These are phyloP conservation scores for Nakaseomyces kungkrabaensis DNA, from an alignment of 1,139 yeast genomes.

Conservation along the genomic window DNA sequence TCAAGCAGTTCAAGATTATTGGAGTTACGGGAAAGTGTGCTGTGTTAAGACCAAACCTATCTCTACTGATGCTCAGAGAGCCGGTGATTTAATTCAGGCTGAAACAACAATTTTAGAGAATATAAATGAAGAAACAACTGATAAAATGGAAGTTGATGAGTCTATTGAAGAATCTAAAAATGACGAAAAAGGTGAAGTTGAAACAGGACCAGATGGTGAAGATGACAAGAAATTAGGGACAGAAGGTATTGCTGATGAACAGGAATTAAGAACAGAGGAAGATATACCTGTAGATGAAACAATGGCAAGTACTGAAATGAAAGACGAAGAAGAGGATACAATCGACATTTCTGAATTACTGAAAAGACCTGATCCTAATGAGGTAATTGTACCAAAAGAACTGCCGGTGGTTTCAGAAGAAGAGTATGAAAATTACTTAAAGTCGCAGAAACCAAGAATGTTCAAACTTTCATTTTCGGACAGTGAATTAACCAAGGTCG, in stretches of 20 bases:
- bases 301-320: background rate
- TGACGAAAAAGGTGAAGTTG: background rate
- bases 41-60: conserved; percentile 38
- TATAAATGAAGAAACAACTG: background rate
- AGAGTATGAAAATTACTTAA: conserved; percentile 15
- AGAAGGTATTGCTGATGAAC: conserved; percentile 16
- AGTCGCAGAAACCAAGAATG: background rate
- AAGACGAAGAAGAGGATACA: conserved; percentile 7
- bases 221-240: conserved; percentile 46
- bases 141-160: conserved; percentile 1
- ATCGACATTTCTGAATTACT: conserved; percentile 31
- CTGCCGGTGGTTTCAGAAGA: conserved; percentile 29
- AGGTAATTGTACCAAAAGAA: conserved; percentile 25
- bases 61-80: background rate
- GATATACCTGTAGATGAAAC: conserved; percentile 16
- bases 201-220: conserved; percentile 4
- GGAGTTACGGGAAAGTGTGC: conserved; percentile 62
- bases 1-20: conserved; percentile 63
- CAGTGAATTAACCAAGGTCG: conserved; percentile 44
- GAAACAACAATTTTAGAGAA: background rate
- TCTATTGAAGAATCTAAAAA: background rate
- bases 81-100: background rate
- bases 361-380: conserved; percentile 27
- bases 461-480: conserved; percentile 49
- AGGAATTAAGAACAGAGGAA: no score